Percentiles rank a stretch among this genome's conserved stretches.
phyloP scores from a whole-genome alignment of 257 asterid species.

The Jacaranda mimosifolia region DNA sequence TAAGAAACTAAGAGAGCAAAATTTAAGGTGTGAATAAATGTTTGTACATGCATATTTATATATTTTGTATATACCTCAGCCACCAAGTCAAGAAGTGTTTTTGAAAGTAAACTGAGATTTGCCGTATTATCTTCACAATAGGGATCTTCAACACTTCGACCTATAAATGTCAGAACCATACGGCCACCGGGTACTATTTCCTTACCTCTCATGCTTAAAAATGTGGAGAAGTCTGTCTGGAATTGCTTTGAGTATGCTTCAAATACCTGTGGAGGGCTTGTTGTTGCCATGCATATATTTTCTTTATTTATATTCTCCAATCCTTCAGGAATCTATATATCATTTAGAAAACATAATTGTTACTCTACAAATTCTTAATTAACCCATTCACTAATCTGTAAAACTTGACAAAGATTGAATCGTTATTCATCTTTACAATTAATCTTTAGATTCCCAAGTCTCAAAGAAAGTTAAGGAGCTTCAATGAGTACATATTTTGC shows the following conservation, averaged over 20 bases:
- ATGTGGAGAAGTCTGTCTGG: conserved; percentile 40
- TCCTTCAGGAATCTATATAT: conserved; percentile 49
- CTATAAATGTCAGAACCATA: conserved; percentile 34
- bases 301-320: conserved; percentile 38
- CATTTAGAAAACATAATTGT: not conserved
- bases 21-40: not conserved
- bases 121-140: not conserved
- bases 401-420: too few relatives aligned
- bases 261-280: conserved; percentile 30
- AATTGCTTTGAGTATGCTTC: conserved; percentile 48
- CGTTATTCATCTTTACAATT: too few relatives aligned
- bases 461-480: too few relatives aligned
- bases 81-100: conserved; percentile 31
- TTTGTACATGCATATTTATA: too few relatives aligned
- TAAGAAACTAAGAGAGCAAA: not conserved
- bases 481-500: too few relatives aligned
- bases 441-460: too few relatives aligned
- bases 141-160: conserved; percentile 40
- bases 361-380: not conserved
- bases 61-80: not conserved
- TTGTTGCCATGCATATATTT: conserved; percentile 35
- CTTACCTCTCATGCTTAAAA: conserved; percentile 34
- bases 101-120: conserved; percentile 18
- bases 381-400: not conserved
- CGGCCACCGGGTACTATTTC: conserved; percentile 45